Conservation (phyloP, 2,329 filamentous ascomycete species). For the Neospermospora avenae region DNA sequence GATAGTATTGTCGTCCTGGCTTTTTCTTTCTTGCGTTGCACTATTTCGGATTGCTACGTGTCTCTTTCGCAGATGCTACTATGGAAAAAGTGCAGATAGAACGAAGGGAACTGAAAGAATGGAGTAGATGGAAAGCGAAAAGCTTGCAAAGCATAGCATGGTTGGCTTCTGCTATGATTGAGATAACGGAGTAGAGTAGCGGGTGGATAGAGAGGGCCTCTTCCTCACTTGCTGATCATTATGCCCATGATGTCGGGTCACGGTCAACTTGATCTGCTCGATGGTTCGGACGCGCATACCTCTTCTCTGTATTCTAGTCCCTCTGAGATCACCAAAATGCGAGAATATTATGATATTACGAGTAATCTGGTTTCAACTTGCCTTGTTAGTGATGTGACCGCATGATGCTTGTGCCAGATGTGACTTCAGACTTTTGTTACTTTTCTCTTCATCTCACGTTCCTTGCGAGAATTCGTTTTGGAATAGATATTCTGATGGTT, state of each 20-base stretch:
- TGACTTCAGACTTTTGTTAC: too few relatives aligned
- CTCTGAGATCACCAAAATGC: background rate
- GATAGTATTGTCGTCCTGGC: background rate
- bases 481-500: too few relatives aligned
- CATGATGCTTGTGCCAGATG: background rate
- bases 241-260: background rate
- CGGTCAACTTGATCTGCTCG: too few relatives aligned
- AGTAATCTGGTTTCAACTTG: background rate
- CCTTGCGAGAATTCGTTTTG: too few relatives aligned
- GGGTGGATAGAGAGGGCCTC: background rate
- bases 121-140: background rate
- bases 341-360: background rate
- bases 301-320: constrained; percentile 10
- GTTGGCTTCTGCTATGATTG: background rate
- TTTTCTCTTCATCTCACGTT: too few relatives aligned
- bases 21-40: background rate
- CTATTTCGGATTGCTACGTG: background rate
- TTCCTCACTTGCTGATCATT: background rate
- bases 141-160: background rate
- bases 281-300: background rate
- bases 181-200: background rate
- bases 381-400: background rate
- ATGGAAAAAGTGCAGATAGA: background rate
- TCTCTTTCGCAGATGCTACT: background rate
- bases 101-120: background rate